Evolutionary conservation across 345 rosid species (phyloP).

Genomic region (Abelmoschus esculentus): DNA sequence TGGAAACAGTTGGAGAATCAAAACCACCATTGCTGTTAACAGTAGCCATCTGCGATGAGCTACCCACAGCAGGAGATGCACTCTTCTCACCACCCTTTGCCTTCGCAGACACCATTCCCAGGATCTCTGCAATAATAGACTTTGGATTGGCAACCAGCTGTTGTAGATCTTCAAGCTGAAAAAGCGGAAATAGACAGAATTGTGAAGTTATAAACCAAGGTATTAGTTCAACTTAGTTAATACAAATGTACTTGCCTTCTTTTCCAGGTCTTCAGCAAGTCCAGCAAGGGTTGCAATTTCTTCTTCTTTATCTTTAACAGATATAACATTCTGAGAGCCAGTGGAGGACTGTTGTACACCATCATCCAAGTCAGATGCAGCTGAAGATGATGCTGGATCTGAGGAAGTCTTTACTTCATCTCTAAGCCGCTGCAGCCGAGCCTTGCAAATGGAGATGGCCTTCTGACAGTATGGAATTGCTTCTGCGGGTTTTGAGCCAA

Average conservation of each 20-base stretch:
- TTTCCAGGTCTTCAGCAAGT: constrained; percentile 71
- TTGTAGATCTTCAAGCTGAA: constrained; percentile 93
- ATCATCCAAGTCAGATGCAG: constrained; percentile 44
- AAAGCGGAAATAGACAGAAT: constrained; percentile 5
- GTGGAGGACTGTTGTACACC: constrained; percentile 52
- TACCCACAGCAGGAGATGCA: constrained; percentile 31
- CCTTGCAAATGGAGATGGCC: constrained; percentile 72
- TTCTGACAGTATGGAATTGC: constrained; percentile 77
- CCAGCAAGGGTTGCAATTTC: constrained; percentile 66
- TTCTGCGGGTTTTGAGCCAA: constrained; percentile 67
- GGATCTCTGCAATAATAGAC: constrained; percentile 62
- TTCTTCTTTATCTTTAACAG: constrained; percentile 55
- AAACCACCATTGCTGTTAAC: constrained; percentile 35
- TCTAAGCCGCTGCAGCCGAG: constrained; percentile 50
- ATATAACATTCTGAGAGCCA: constrained; percentile 33
- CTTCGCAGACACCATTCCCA: constrained; percentile 56
- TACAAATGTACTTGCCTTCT: constrained; percentile 52
- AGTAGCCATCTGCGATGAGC: constrained; percentile 59
- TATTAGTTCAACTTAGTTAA: neutral
- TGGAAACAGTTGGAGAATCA: constrained; percentile 65
- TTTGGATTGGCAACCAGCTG: constrained; percentile 60
- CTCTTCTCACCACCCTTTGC: constrained; percentile 33
- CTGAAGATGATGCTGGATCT: constrained; percentile 42
- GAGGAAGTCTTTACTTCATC: constrained; percentile 48
- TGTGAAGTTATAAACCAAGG: neutral